phyloP scores from a whole-genome alignment of 257 asterid genomes.

The Hygrophila difformis region DNA sequence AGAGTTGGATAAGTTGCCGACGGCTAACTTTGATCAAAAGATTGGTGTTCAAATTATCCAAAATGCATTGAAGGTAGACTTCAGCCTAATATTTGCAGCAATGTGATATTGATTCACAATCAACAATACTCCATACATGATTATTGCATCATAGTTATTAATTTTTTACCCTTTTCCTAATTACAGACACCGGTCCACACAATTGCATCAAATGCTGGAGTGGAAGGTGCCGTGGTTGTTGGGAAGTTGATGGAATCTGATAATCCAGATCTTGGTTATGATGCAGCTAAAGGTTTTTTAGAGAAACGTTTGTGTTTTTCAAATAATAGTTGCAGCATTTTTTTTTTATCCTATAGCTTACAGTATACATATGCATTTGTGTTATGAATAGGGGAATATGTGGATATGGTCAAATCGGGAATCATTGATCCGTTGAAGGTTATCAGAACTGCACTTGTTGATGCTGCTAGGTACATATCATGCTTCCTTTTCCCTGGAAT shows the following conservation, averaged over 20 bases:
- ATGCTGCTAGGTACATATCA: conserved; percentile 47
- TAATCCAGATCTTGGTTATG: conserved; percentile 62
- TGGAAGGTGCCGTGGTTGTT: conserved; percentile 91
- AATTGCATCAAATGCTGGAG: conserved; percentile 87
- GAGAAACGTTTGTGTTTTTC: neutral
- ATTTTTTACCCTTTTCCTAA: neutral
- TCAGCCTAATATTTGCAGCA: neutral
- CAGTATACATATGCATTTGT: neutral
- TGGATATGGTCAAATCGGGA: conserved; percentile 50
- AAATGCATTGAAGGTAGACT: conserved; percentile 69
- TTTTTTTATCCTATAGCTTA: too few species aligned
- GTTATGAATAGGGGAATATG: conserved; percentile 40
- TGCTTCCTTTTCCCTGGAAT: neutral
- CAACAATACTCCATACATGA: too few species aligned
- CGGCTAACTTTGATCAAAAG: conserved; percentile 88
- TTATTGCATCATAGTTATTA: too few species aligned
- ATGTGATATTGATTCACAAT: too few species aligned
- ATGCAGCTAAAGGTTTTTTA: conserved; percentile 49
- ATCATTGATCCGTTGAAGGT: conserved; percentile 63
- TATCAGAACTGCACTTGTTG: conserved; percentile 52
- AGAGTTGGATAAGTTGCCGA: conserved; percentile 60
- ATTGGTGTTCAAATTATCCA: conserved; percentile 93
- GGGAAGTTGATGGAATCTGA: conserved; percentile 90
- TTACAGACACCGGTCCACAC: conserved; percentile 74
- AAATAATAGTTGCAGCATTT: too few species aligned